Conservation (phyloP, 352 stramenopile species). For the Thalassiosira livingstoniorum region DNA sequence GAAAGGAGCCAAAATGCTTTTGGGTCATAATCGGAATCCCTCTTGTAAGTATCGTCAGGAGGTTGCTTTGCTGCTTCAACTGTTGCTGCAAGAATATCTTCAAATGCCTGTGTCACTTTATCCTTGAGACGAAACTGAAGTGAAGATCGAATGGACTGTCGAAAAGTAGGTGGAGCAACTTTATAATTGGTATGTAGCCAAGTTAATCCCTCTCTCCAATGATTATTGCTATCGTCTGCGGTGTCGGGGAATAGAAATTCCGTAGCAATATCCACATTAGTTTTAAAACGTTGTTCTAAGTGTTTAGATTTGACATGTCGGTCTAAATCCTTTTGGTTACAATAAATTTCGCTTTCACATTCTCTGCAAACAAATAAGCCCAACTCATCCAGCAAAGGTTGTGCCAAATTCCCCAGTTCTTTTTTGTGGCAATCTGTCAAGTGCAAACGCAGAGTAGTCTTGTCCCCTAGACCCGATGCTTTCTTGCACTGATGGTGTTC, state of each 20-base stretch:
- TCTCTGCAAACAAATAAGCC: no score
- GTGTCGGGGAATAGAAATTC: neutral
- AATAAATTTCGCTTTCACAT: constrained; percentile 2
- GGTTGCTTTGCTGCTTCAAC: constrained; percentile 3
- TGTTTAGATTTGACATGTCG: constrained; percentile 11
- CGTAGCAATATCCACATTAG: neutral
- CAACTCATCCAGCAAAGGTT: neutral
- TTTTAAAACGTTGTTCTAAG: neutral
- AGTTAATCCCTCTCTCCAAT: no score
- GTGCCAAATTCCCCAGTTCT: neutral
- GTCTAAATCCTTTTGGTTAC: neutral
- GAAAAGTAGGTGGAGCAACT: constrained; percentile 1
- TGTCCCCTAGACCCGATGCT: neutral
- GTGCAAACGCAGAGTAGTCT: neutral
- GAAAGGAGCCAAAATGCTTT: constrained; percentile 3
- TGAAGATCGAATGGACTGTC: constrained; percentile 5
- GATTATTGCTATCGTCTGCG: no score
- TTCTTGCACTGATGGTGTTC: neutral
- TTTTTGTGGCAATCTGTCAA: neutral
- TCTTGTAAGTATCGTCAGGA: neutral
- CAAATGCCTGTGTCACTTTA: neutral
- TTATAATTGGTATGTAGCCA: neutral
- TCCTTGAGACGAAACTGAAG: neutral
- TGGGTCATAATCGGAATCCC: neutral
- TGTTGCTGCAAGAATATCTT: neutral